phyloP scores from a whole-genome alignment of 1,284 basidiomycete species.

The Trametes polyzona region DNA sequence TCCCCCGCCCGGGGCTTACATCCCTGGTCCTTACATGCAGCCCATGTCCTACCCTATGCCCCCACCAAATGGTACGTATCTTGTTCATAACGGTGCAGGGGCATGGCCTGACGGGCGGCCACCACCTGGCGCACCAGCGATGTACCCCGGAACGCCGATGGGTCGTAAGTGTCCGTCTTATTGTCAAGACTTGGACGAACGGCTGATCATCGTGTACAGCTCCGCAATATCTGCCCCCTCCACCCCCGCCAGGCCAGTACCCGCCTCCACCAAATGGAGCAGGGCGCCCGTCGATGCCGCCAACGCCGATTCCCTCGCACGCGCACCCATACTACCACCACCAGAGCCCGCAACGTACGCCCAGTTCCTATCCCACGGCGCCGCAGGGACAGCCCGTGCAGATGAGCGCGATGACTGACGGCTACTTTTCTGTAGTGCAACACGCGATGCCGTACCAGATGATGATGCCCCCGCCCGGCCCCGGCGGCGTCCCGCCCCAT shows the following conservation, averaged over 20 bases:
- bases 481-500: conserved; percentile 58
- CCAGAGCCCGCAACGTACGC: conserved; percentile 82
- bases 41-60: conserved; percentile 84
- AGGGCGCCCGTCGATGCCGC: conserved; percentile 81
- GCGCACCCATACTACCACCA: conserved; percentile 86
- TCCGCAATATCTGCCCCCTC: conserved; percentile 70
- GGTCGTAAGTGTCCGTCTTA: conserved; percentile 56
- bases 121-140: conserved; percentile 48
- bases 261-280: conserved; percentile 75
- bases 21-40: conserved; percentile 77
- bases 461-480: conserved; percentile 84
- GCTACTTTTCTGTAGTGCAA: conserved; percentile 55
- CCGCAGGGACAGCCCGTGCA: conserved; percentile 4
- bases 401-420: conserved; percentile 11
- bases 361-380: conserved; percentile 35
- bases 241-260: conserved; percentile 64
- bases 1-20: conserved; percentile 75
- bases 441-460: conserved; percentile 83
- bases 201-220: conserved; percentile 40
- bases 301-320: conserved; percentile 81
- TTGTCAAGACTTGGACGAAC: neutral
- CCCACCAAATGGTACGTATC: conserved; percentile 60
- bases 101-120: neutral
- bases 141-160: conserved; percentile 79
- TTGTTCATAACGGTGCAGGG: neutral